Conservation (phyloP, 345 rosid genomes). For the Microthlaspi erraticum region DNA sequence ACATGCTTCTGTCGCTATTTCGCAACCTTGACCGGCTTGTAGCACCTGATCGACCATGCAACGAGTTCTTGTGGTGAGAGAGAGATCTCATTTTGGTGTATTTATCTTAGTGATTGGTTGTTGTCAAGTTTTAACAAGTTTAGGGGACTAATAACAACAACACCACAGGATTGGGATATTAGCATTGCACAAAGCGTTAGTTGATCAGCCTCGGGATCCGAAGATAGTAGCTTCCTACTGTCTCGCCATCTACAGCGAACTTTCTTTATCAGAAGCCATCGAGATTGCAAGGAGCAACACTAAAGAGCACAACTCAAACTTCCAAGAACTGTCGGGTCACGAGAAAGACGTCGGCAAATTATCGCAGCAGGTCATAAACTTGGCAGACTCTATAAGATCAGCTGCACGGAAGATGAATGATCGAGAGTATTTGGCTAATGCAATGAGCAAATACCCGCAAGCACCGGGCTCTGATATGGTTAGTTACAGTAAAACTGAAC, state of each 20-base stretch:
- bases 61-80: conserved; percentile 70
- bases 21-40: conserved; percentile 60
- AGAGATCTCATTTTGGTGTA: conserved; percentile 20
- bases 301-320: conserved; percentile 48
- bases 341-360: conserved; percentile 29
- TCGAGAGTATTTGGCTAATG: conserved; percentile 42
- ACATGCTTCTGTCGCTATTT: conserved; percentile 67
- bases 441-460: conserved; percentile 48
- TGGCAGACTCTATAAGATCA: conserved; percentile 49
- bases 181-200: conserved; percentile 72
- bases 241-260: conserved; percentile 44
- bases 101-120: not conserved
- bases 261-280: conserved; percentile 50
- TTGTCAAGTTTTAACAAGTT: conserved; percentile 14
- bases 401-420: conserved; percentile 35
- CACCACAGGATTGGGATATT: conserved; percentile 65
- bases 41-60: conserved; percentile 79
- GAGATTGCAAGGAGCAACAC: conserved; percentile 55
- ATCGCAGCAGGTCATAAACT: conserved; percentile 51
- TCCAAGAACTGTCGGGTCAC: conserved; percentile 47
- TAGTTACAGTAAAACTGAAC: too few species aligned
- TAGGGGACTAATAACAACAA: not conserved
- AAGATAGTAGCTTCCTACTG: conserved; percentile 47
- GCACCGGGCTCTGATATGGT: conserved; percentile 48
- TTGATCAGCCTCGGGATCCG: conserved; percentile 64